Evolutionary conservation across 148 eudicot genomes (phyloP), one percentile per base, ranked within the genome.

Genomic region (Heliosperma pusillum): DNA sequence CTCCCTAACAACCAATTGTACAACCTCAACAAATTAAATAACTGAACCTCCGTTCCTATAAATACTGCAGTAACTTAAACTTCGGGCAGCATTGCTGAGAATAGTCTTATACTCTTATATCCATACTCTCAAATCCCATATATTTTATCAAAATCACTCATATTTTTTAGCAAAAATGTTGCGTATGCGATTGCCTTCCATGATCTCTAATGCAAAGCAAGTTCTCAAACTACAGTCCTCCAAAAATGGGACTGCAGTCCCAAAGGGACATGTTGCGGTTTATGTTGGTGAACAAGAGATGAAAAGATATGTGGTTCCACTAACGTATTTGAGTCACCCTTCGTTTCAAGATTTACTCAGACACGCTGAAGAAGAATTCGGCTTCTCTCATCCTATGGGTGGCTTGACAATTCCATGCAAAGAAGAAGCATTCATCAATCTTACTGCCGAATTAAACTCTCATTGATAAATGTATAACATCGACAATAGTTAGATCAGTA

Each of bases 321-420:
- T 89, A 66, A 74, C 93, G 26, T 87, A 80, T 80, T 69, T 89
- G 78, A 87, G 76, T 25, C 82, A 85, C 47, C 88, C 90, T 25
- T 78, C 84, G 3, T 87, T 89, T 58, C 87, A 79, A 70, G 77
- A 80, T 17, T 73, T 89, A 58, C 80, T 89, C 10, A 62, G 30
- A 55, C 79, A 74, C 3, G 85, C 82, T 5, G 93, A 87, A 70
- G 87, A 89, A 76, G 93, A 89, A 61, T 89, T 82, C 30, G 89
- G 90, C 17, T 89, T 80, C 50, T 21, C 63, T 69, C 87, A 87
- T 75, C 85, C 93, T 1, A 78, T 77, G 74, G 93, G 90, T 6
- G 86, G 93, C 21, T 81, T 87, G 55, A 87, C 89, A n/a, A 87
- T 87, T 70, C 90, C 93, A 2, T 87, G 89, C 75, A 70, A 74